A percentile compares a stretch with the other conserved stretches of the same genome.
Conservation (phyloP, 1,284 basidiomycete species). For the Meripilus lineatus region DNA sequence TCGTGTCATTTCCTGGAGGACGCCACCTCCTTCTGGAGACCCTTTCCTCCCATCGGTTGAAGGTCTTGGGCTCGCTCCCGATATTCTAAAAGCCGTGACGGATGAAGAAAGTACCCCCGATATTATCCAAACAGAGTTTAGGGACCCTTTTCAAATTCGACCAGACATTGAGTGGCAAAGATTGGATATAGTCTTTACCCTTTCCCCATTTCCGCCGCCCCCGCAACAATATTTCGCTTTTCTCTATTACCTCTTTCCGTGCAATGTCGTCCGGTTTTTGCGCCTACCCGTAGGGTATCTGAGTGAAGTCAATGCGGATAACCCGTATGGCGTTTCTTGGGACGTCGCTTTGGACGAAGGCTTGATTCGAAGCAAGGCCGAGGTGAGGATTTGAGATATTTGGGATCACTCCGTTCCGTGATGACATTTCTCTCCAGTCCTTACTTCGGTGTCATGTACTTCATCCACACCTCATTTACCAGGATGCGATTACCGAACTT, state of each 20-base stretch:
- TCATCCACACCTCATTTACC: conserved; percentile 69
- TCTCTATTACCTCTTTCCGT: conserved; percentile 86
- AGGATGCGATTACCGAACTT: conserved; percentile 60
- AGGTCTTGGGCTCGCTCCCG: conserved; percentile 18
- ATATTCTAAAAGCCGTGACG: conserved; percentile 22
- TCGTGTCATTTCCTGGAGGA: conserved; percentile 67
- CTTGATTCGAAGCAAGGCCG: conserved; percentile 63
- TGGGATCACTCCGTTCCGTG: conserved; percentile 9
- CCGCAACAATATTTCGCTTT: conserved; percentile 67
- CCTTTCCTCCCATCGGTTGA: conserved; percentile 17
- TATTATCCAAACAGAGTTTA: no score
- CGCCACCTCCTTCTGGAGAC: conserved; percentile 30
- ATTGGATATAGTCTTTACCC: conserved; percentile 52
- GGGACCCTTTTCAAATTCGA: no score
- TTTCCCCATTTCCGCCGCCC: conserved; percentile 47
- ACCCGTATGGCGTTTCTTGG: conserved; percentile 61
- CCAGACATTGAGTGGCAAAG: conserved; percentile 60
- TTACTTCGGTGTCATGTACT: conserved; percentile 69
- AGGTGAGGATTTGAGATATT: conserved; percentile 35
- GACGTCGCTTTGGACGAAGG: conserved; percentile 63
- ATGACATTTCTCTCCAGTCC: conserved; percentile 36
- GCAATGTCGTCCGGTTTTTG: conserved; percentile 75
- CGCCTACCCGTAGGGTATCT: conserved; percentile 64
- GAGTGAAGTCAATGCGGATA: conserved; percentile 39
- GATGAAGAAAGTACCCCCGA: conserved; percentile 35